Conservation (phyloP, 495 filamentous ascomycete genomes). For the Trichodelitschia bisporula region DNA sequence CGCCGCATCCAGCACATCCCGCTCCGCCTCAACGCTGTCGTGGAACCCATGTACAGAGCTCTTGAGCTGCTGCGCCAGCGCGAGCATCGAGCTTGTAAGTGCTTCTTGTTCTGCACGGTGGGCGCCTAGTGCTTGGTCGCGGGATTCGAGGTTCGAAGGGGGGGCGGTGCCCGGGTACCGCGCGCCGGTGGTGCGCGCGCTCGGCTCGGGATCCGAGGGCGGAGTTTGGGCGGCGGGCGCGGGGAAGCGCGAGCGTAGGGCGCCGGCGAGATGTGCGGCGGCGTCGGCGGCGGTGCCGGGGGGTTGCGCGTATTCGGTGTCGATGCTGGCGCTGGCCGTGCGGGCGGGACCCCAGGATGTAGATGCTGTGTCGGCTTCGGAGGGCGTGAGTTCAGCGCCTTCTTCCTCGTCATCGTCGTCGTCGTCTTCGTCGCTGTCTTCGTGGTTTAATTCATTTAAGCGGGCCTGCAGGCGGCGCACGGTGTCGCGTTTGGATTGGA, state of each 20-base stretch:
- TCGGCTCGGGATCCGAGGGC: constrained; percentile 1
- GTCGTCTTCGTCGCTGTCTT: constrained; percentile 13
- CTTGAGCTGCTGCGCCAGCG: constrained; percentile 58
- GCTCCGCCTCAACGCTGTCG: constrained; percentile 43
- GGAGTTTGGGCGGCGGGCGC: constrained; percentile 1
- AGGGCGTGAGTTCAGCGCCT: constrained; percentile 6
- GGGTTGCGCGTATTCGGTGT: constrained; percentile 5
- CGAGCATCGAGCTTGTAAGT: constrained; percentile 56
- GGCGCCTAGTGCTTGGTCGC: constrained; percentile 26
- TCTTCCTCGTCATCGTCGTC: constrained; percentile 5
- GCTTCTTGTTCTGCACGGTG: constrained; percentile 61
- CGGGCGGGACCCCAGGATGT: background rate
- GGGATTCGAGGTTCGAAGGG: constrained; percentile 7
- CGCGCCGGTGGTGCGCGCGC: constrained; percentile 8
- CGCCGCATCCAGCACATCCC: constrained; percentile 39
- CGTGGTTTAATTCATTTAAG: constrained; percentile 26
- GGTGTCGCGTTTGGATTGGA: constrained; percentile 34
- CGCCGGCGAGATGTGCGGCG: constrained; percentile 7
- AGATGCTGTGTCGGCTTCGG: constrained; percentile 4
- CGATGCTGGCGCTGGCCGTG: constrained; percentile 7
- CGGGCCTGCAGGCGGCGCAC: constrained; percentile 17
- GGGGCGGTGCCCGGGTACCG: constrained; percentile 8
- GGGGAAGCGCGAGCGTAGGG: constrained; percentile 12
- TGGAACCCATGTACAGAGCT: constrained; percentile 44
- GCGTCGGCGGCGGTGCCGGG: constrained; percentile 6